A percentile compares a stretch with the other conserved stretches of the same genome.
phyloP scores from a whole-genome alignment of 352 stramenopile species.

The Aphanomyces invadans region DNA sequence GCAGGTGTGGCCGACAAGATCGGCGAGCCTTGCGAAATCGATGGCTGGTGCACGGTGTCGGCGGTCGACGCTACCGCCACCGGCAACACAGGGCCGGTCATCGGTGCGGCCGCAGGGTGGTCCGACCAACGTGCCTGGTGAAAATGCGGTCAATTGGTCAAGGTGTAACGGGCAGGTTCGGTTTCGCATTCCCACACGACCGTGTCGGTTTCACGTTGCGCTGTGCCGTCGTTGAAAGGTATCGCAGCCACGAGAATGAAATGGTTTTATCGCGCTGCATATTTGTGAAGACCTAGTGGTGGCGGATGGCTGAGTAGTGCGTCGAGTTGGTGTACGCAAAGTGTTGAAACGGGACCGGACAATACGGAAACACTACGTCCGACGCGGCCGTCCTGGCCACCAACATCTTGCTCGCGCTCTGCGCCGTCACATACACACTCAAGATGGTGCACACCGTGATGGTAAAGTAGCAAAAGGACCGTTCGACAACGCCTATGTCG shows the following conservation, averaged over 20 bases:
- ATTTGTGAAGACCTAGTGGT: not conserved
- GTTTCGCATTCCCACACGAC: no score
- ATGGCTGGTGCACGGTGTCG: no score
- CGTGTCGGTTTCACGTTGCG: no score
- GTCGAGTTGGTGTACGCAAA: conserved; percentile 43
- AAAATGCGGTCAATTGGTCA: no score
- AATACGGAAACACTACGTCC: conserved; percentile 54
- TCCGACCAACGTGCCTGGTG: no score
- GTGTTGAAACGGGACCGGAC: conserved; percentile 38
- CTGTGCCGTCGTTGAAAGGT: no score
- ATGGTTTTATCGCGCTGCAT: no score
- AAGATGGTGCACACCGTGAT: conserved; percentile 14
- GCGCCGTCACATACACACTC: conserved; percentile 19
- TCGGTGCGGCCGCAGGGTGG: no score
- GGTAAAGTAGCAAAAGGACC: conserved; percentile 14
- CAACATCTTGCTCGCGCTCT: conserved; percentile 8
- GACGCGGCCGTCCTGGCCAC: not conserved
- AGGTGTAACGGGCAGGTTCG: no score
- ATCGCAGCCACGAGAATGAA: no score
- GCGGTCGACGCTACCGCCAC: not conserved
- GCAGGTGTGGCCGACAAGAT: no score
- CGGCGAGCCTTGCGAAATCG: no score
- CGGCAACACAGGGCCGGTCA: not conserved
- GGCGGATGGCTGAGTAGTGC: conserved; percentile 6
- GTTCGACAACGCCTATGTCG: conserved; percentile 6